Base-by-base conservation (phyloP, 2,329 filamentous ascomycete genomes). In the Epichloe bromicola region DNA sequence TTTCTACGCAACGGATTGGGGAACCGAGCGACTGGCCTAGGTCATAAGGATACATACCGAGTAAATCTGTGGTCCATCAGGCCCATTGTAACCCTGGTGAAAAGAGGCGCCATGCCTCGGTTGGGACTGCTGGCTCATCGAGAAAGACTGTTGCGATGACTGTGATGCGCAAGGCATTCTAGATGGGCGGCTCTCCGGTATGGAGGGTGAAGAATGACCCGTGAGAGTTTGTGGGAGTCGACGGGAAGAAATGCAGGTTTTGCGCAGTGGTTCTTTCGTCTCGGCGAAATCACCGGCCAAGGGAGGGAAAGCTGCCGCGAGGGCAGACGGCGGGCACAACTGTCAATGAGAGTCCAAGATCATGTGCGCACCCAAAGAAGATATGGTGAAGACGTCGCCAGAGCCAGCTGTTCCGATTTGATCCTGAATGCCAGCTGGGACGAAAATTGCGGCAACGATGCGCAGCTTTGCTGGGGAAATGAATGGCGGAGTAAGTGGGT, bases 51-150 rank as follows among this genome's bases (percentile, higher is more conserved):
- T 42, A 59, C 74, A 57, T 63, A 83, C 80, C 56, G 79, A 81
- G 61, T 83, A 84, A 56, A 84, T 83, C 56, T 77, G 75, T 49
- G 77, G 75, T 17, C 70, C 68, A 12, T 76, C 73, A 14, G 63
- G 59, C 44, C 58, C 60, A 57, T 61, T 59, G 58, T 61, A 67
- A 50, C 60, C 59, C 46, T 64, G 61, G 33, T 65, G 60, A 52
- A 70, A 69, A n/a, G 67, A 69, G 59, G 61, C 61, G 41, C 59
- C 58, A 41, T 68, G 58, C 53, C 66, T 68, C 20, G 61, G 58
- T 54, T 76, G 74, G 30, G 74, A 74, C 51, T 73, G 71, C 55
- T 78, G 74, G 66, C 74, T 80, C 74, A 79, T 76, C 55, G 65
- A 66, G 61, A 78, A 79, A 46, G 76, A 77, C 50, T 78, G 74